Conservation (phyloP, 129 eudicot species). For the Erigeron canadensis region DNA sequence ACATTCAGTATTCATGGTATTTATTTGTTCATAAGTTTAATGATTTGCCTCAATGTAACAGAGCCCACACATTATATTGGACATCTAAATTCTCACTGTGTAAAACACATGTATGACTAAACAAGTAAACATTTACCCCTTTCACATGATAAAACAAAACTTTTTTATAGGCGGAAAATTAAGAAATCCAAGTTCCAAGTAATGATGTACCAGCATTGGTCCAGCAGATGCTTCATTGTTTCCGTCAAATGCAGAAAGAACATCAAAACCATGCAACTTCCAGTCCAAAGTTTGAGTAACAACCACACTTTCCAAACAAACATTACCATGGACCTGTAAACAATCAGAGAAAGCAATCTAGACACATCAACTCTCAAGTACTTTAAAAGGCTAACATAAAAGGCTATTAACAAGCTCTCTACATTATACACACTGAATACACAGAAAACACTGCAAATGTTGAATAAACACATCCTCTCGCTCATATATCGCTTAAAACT, state of each 20-base stretch:
- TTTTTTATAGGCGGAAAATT: not conserved
- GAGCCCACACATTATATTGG: not conserved
- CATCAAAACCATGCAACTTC: constrained; percentile 96
- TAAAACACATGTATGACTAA: constrained; percentile 4
- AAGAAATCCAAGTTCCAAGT: not conserved
- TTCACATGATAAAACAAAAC: constrained; percentile 10
- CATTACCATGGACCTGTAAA: constrained; percentile 83
- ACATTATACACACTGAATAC: not conserved
- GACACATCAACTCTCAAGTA: not conserved
- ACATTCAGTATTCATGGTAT: not conserved
- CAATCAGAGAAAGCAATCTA: not conserved
- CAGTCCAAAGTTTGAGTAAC: constrained; percentile 88
- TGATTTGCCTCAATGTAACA: not conserved
- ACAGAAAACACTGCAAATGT: not conserved
- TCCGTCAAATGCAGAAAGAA: constrained; percentile 82
- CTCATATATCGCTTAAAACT: too few relatives aligned
- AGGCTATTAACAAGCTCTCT: constrained; percentile 6
- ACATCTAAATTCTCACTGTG: not conserved
- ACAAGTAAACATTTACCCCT: constrained; percentile 2
- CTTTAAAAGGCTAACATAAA: constrained; percentile 7
- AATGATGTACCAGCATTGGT: constrained; percentile 71
- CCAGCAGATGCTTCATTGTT: constrained; percentile 66
- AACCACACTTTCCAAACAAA: constrained; percentile 90
- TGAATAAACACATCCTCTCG: too few relatives aligned
- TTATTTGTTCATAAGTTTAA: not conserved